These are phyloP conservation scores for Blastobotrys peoriensis DNA, from an alignment of 805 yeast species.

Conservation along the genomic window DNA sequence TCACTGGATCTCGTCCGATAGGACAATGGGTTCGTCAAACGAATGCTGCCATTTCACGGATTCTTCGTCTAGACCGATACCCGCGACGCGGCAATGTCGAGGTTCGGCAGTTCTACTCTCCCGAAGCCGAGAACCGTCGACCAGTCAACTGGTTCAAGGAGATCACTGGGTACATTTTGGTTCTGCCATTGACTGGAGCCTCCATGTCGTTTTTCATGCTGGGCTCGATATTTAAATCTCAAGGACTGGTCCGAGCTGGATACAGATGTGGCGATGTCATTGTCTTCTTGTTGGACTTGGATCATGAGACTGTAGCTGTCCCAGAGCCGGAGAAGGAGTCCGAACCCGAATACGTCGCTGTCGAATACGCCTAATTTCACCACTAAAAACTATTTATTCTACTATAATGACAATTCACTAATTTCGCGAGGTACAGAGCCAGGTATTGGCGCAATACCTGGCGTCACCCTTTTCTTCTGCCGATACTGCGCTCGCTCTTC, in stretches of 20 bases:
- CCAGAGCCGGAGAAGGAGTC: too few relatives aligned
- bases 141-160: constrained; percentile 1
- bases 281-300: not conserved
- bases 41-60: not conserved
- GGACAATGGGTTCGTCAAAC: not conserved
- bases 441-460: too few relatives aligned
- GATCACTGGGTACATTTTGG: not conserved
- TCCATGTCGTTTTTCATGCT: not conserved
- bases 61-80: not conserved
- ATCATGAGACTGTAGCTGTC: not conserved
- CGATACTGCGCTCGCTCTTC: too few relatives aligned
- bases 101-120: not conserved
- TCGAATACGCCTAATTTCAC: too few relatives aligned
- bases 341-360: too few relatives aligned
- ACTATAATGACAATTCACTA: too few relatives aligned
- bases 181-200: not conserved
- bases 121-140: not conserved
- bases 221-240: not conserved
- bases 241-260: not conserved
- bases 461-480: too few relatives aligned
- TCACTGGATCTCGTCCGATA: not conserved
- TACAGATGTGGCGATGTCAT: not conserved
- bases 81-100: not conserved
- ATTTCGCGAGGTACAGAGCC: too few relatives aligned
- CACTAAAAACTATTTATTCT: too few relatives aligned